Evolutionary conservation across 1,139 yeast species (phyloP).

Genomic region (Kodamaea sp.): DNA sequence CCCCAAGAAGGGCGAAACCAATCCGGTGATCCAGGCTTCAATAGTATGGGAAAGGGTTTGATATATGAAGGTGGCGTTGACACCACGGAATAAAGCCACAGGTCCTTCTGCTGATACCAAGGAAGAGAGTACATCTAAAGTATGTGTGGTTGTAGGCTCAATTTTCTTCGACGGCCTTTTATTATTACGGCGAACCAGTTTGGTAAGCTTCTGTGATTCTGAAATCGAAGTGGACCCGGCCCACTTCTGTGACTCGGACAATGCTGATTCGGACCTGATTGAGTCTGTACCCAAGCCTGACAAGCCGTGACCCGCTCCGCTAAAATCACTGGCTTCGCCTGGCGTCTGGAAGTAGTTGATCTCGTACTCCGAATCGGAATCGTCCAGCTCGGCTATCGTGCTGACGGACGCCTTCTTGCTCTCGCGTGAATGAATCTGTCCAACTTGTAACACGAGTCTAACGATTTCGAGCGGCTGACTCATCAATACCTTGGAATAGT

Average conservation of each 20-base stretch:
- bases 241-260: neutral
- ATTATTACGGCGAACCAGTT: conserved; percentile 6
- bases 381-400: conserved; percentile 8
- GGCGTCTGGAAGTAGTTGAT: conserved; percentile 54
- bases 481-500: conserved; percentile 64
- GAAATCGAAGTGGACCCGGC: neutral
- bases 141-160: conserved; percentile 63
- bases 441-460: conserved; percentile 77
- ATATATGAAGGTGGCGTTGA: conserved; percentile 81
- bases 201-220: conserved; percentile 2
- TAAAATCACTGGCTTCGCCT: conserved; percentile 17
- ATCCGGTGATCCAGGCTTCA: conserved; percentile 91
- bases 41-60: conserved; percentile 75
- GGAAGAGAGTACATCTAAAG: conserved; percentile 71
- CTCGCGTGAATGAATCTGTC: conserved; percentile 42
- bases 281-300: too few relatives aligned
- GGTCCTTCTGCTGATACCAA: conserved; percentile 78
- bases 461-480: conserved; percentile 92
- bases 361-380: conserved; percentile 29
- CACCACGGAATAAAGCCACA: conserved; percentile 81
- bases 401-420: neutral
- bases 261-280: neutral
- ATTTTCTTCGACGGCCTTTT: conserved; percentile 31
- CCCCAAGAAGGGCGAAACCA: conserved; percentile 75
- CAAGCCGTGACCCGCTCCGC: conserved; percentile 1